Evolutionary conservation across 352 stramenopile species (phyloP), one percentile per base, ranked within the genome.

Genomic region (Albugo candida): DNA sequence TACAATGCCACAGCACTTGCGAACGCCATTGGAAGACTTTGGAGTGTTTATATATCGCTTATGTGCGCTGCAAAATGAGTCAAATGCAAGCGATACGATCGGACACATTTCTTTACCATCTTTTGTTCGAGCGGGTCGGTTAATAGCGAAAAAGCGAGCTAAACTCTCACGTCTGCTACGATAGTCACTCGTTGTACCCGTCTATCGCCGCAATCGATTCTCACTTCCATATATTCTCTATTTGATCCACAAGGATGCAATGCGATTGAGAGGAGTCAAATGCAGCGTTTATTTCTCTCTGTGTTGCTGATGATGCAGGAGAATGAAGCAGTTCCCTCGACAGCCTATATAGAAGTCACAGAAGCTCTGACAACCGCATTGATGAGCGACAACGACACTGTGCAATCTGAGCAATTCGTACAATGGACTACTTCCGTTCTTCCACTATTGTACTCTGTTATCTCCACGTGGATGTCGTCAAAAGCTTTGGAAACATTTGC

Each of bases 381-480:
- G 1, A 48, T 82, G 17, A 48, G 20, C 43, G 6, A 17, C 19
- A 24, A 18, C 19, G 49, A 47, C 13, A 19, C n/a, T 8, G 49
- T 74, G 34, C 70, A 69, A 6, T 67, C 53, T 14, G 62, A 82
- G 24, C 70, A 79, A 13, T 81, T 88, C 37, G 50, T 82, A 5
- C 62, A 61, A 11, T 91, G 73, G 72, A 54, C 58, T 36, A 66
- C 49, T 48, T 45, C 58, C 2, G 64, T 84, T n/a, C 72, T 70
- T 20, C 78, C 78, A 17, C 61, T 91, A 38, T 43, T 91, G 16
- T 81, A 84, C 54, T 77, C 73, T 5, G 49, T 86, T 31, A 83
- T 91, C 21, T 65, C 70, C 35, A 74, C 70, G 54, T 91, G 75
- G 72, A 65, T 91, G 54, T 55, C 59, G 13, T 55, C 38, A 36